These are phyloP conservation scores for Spinellus fusiger DNA, from an alignment of 192 early-diverging fungal species.

Conservation along the genomic window DNA sequence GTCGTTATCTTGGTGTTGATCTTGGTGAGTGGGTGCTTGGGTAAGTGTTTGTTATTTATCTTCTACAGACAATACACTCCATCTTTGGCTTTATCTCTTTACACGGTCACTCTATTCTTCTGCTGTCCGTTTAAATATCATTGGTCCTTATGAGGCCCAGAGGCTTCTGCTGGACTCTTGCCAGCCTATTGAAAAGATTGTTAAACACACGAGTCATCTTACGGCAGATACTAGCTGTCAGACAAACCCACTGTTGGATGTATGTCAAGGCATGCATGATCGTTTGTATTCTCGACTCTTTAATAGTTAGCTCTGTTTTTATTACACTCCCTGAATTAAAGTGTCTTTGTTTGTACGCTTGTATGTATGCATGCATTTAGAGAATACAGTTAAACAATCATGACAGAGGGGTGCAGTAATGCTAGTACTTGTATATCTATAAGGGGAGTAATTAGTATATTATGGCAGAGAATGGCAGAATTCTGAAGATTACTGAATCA, in stretches of 20 bases:
- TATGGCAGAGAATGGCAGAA: too few relatives aligned
- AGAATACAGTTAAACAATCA: too few relatives aligned
- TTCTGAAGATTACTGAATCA: too few relatives aligned
- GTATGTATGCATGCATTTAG: too few relatives aligned
- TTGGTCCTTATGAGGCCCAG: slow-evolving; percentile 88
- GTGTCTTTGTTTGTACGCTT: too few relatives aligned
- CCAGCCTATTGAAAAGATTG: slow-evolving; percentile 39
- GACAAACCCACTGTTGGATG: slow-evolving; percentile 66
- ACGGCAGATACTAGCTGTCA: slow-evolving; percentile 50
- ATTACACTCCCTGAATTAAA: too few relatives aligned
- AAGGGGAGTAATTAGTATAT: too few relatives aligned
- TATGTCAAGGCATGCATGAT: slow-evolving; percentile 75
- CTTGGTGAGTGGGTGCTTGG: slow-evolving; percentile 35
- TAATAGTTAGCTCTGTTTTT: slow-evolving; percentile 52
- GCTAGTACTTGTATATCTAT: too few relatives aligned
- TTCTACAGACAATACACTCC: slow-evolving; percentile 54
- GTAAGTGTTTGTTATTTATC: not conserved
- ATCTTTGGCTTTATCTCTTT: slow-evolving; percentile 79
- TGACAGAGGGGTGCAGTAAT: too few relatives aligned
- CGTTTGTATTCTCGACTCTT: slow-evolving; percentile 71
- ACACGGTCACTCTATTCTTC: slow-evolving; percentile 82
- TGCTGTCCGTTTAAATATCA: slow-evolving; percentile 81
- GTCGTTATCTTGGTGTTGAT: slow-evolving; percentile 46
- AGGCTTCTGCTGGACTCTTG: slow-evolving; percentile 59
- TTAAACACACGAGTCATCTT: slow-evolving; percentile 42